phyloP scores from a whole-genome alignment of 148 eudicot genomes.

The Limonium bicolor region DNA sequence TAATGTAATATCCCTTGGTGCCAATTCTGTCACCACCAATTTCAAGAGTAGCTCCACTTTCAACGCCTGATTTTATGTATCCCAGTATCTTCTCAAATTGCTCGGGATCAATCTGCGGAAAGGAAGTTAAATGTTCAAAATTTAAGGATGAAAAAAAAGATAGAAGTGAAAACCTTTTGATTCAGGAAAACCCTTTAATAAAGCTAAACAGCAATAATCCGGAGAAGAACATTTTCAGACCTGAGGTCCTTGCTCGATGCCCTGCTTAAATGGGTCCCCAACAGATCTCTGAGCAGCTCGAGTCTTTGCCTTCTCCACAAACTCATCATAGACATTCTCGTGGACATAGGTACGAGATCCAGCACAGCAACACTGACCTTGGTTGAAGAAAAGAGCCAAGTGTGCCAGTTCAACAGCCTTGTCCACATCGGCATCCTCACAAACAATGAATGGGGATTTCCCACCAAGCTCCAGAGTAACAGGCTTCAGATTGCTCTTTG shows the following conservation, averaged over 20 bases:
- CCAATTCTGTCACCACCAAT: constrained; percentile 39
- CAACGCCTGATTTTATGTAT: constrained; percentile 36
- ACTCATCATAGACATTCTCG: constrained; percentile 47
- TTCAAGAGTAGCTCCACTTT: constrained; percentile 44
- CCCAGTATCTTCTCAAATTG: constrained; percentile 45
- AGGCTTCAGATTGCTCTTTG: constrained; percentile 65
- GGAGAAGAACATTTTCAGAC: constrained; percentile 5
- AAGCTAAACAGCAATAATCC: background rate
- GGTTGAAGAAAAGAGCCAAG: constrained; percentile 58
- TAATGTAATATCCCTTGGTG: constrained; percentile 38
- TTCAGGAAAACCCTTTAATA: background rate
- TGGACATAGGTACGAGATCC: constrained; percentile 59
- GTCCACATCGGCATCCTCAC: constrained; percentile 66
- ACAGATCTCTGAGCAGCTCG: constrained; percentile 32
- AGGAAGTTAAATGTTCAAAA: background rate
- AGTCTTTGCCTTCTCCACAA: constrained; percentile 41
- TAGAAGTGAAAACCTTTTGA: background rate
- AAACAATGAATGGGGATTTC: constrained; percentile 74
- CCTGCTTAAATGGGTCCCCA: constrained; percentile 54
- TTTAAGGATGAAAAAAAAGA: background rate
- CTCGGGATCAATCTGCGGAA: constrained; percentile 30
- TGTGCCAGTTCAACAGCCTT: constrained; percentile 72
- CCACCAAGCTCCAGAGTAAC: constrained; percentile 74
- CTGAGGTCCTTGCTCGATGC: constrained; percentile 70
- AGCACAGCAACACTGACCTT: constrained; percentile 65